These are phyloP conservation scores for Sphaceloma murrayae DNA, from an alignment of 2,329 filamentous ascomycete species.

Conservation along the genomic window DNA sequence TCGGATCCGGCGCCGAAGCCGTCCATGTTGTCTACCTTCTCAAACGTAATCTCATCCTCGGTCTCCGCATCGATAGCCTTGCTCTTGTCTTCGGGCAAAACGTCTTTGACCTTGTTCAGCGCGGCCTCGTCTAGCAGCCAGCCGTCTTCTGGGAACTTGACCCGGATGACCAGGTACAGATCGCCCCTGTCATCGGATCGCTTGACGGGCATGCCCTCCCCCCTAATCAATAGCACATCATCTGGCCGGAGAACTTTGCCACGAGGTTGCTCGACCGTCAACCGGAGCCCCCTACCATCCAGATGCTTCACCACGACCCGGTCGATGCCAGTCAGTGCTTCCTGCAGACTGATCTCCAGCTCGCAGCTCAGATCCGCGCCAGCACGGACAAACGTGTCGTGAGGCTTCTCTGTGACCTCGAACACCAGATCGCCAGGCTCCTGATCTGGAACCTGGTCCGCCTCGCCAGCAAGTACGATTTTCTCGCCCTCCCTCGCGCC, in stretches of 20 bases:
- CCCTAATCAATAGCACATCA: conserved; percentile 73
- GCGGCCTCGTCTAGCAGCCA: conserved; percentile 65
- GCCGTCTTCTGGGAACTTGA: conserved; percentile 79
- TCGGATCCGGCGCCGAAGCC: conserved; percentile 67
- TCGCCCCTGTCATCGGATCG: conserved; percentile 75
- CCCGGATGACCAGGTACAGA: conserved; percentile 73
- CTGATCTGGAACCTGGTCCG: conserved; percentile 82
- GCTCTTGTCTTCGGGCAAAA: conserved; percentile 51
- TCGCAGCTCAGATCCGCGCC: conserved; percentile 78
- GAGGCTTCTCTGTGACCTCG: conserved; percentile 68
- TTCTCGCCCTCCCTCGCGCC: conserved; percentile 72
- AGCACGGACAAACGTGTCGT: conserved; percentile 71
- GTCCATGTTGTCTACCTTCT: conserved; percentile 73
- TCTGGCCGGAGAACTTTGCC: conserved; percentile 75
- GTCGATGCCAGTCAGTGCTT: conserved; percentile 81
- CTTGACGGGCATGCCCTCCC: conserved; percentile 93
- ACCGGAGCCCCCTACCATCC: conserved; percentile 79
- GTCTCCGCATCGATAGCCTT: conserved; percentile 57
- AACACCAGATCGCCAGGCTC: conserved; percentile 91
- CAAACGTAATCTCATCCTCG: conserved; percentile 79
- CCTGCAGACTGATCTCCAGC: conserved; percentile 68
- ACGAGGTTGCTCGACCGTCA: conserved; percentile 58
- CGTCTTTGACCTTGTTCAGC: conserved; percentile 60
- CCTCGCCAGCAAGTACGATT: conserved; percentile 85
- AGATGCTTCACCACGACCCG: conserved; percentile 85